Conservation (phyloP, 2,329 filamentous ascomycete genomes). For the Alternaria triticina region DNA sequence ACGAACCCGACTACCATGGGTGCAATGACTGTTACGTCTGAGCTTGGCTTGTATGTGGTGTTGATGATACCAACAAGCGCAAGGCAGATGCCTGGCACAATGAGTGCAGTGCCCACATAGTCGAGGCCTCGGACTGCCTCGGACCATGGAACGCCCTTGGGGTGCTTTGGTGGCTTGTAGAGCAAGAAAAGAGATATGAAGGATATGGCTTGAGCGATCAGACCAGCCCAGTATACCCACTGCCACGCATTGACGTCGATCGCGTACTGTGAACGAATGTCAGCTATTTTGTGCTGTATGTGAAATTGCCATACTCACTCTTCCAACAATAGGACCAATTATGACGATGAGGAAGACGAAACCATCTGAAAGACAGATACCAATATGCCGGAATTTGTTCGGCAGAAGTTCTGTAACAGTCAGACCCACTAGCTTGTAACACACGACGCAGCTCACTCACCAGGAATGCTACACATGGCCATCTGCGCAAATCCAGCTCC, state of each 20-base stretch:
- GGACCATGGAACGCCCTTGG: slow-evolving; percentile 32
- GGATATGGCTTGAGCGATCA: slow-evolving; percentile 32
- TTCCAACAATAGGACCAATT: neutral
- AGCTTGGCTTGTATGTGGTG: slow-evolving; percentile 33
- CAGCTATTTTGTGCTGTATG: too few species aligned
- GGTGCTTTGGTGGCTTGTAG: slow-evolving; percentile 37
- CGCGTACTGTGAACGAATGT: slow-evolving; percentile 19
- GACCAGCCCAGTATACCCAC: slow-evolving; percentile 32
- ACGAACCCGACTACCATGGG: slow-evolving; percentile 43
- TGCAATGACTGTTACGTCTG: slow-evolving; percentile 38
- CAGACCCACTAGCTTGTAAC: slow-evolving; percentile 19
- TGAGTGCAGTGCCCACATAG: slow-evolving; percentile 38
- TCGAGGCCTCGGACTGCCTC: slow-evolving; percentile 39
- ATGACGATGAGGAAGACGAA: slow-evolving; percentile 50
- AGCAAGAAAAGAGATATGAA: slow-evolving; percentile 22
- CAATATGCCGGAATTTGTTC: slow-evolving; percentile 14
- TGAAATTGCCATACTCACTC: too few species aligned
- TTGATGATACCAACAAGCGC: slow-evolving; percentile 44
- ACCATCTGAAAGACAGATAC: slow-evolving; percentile 42
- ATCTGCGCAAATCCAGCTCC: slow-evolving; percentile 54
- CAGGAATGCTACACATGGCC: slow-evolving; percentile 56
- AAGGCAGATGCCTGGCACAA: slow-evolving; percentile 35
- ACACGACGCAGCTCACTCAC: neutral
- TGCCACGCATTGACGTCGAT: slow-evolving; percentile 30
- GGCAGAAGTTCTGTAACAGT: slow-evolving; percentile 8